Base-by-base conservation (phyloP, 352 stramenopile species). In the Phytophthora sp. region DNA sequence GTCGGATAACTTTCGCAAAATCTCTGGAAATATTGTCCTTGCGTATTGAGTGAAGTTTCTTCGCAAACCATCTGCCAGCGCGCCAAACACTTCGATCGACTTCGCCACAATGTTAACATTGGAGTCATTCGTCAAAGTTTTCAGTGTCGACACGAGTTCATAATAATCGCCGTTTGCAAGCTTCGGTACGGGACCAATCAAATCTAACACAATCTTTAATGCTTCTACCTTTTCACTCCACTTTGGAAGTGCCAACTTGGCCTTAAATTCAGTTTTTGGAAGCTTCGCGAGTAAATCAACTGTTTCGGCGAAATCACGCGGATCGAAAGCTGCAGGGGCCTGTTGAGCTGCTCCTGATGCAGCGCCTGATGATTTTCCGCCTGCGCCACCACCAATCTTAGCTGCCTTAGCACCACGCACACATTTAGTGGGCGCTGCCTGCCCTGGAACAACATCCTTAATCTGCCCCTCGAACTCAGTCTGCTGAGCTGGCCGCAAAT, bases 101-200 rank as follows among this genome's bases (percentile, higher is more conserved):
- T 95, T 96, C 5, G 87, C 87, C 24, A 89, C 76, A 51, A 96
- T 95, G 43, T 96, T 95, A 20, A 96, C 88, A 53, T 96, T 96
- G 15, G 88, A 82, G 51, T 96, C 88, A 32, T 91, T 92, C 15
- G 65, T 86, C 10, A 92, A 59, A 12, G 91, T 46, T 54, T 95
- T 95, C 11, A 96, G 63, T 3, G 82, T 94, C 28, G 84, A 86
- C 44, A 96, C 84, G 10, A 96, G 70, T 62, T 96, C 88, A 57
- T 92, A 91, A 62, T 90, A 96, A 15, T 96, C 88, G 15, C 86
- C 88, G 49, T 91, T 90, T 20, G 87, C 85, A 17, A 96, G 75
- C 65, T 96, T 96, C 5, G 88, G 88, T 17, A 96, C 73, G 4
- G 87, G 76, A 1, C 88, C 88, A 53, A 95, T 90, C 38, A 86